phyloP scores from a whole-genome alignment of 148 eudicot species.

The Vaccinium myrtillus region DNA sequence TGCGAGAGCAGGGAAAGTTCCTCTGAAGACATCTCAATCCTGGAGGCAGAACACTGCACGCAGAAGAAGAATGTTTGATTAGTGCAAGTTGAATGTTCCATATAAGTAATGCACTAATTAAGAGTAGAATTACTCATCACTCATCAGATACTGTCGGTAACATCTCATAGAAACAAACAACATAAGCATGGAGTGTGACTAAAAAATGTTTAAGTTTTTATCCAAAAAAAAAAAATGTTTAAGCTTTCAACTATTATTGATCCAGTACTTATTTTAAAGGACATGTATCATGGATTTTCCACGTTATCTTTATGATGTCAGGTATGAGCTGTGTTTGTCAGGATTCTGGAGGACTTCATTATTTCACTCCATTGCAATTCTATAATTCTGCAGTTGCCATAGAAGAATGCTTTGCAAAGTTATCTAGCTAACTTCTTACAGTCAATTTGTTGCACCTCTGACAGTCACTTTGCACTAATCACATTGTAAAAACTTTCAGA shows the following conservation, averaged over 20 bases:
- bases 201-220: too few species aligned
- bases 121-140: background rate
- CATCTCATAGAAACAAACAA: background rate
- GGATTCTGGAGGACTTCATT: background rate
- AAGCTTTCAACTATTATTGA: background rate
- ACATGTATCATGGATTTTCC: background rate
- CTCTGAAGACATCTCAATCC: constrained; percentile 46
- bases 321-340: background rate
- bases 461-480: background rate
- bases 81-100: too few species aligned
- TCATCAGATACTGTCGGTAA: background rate
- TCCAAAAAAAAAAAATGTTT: too few species aligned
- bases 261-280: background rate
- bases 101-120: background rate
- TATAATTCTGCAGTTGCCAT: too few species aligned
- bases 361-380: background rate
- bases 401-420: too few species aligned
- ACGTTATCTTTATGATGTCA: background rate
- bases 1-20: constrained; percentile 38
- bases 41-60: constrained; percentile 30
- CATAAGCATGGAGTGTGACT: background rate
- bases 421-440: too few species aligned
- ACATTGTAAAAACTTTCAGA: background rate
- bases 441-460: too few species aligned
- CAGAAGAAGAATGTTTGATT: background rate